These are phyloP conservation scores for Chlorella sp. DNA, from an alignment of 139 green algal species.

Conservation along the genomic window DNA sequence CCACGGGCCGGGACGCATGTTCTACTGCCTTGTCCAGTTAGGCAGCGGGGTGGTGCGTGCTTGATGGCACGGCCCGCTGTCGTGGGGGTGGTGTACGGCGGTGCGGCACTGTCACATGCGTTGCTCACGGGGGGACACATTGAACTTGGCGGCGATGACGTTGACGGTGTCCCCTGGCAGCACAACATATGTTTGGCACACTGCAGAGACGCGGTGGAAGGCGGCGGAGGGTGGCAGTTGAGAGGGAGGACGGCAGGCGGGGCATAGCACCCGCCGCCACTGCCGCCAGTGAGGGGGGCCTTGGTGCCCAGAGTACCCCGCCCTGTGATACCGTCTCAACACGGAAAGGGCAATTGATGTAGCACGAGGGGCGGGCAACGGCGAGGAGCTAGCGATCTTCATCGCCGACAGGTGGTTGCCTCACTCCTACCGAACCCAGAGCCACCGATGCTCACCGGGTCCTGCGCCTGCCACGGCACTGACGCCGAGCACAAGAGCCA, in stretches of 20 bases:
- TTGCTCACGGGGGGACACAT: background rate
- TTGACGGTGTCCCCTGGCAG: background rate
- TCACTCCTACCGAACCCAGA: background rate
- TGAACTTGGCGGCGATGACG: background rate
- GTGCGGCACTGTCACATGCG: background rate
- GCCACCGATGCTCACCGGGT: background rate
- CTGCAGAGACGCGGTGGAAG: background rate
- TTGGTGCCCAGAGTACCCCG: background rate
- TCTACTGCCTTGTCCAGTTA: too few relatives aligned
- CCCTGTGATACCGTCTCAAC: background rate
- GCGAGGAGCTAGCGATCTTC: background rate
- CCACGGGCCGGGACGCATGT: too few relatives aligned
- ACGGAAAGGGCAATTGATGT: background rate
- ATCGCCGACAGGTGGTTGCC: background rate
- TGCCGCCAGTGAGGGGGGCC: background rate
- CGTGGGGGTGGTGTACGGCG: background rate
- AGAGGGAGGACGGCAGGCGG: background rate
- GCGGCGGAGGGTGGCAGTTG: too few relatives aligned
- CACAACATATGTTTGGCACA: constrained; percentile 28
- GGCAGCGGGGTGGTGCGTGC: background rate
- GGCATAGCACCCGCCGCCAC: background rate
- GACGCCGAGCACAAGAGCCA: background rate
- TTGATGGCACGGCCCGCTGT: background rate
- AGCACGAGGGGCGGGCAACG: background rate
- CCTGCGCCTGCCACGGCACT: background rate